Base-by-base conservation (phyloP, 2,329 filamentous ascomycete genomes). In the Ascochyta pisi region DNA sequence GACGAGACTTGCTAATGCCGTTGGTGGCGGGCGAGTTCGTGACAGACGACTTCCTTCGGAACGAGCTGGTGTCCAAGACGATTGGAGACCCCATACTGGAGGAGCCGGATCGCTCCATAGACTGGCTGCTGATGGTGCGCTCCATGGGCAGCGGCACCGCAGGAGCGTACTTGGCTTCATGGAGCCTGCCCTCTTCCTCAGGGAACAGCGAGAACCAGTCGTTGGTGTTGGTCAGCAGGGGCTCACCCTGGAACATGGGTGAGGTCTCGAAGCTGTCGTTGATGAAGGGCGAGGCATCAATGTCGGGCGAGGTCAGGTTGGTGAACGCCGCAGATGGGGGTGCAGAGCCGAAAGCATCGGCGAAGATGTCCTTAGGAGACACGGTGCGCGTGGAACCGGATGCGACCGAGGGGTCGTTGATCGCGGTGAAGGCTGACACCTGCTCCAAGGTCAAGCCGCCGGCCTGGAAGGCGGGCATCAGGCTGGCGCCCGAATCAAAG, bases 241-340 rank as follows among this genome's bases (percentile, higher is more conserved):
- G 81, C 60, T 77, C 74, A 55, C 73, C 81, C 57, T 82, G 83
- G 76, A 93, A 91, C 74, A 89, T 85, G 42, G 92, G 92, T 46
- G 92, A 96, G 16, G 90, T 87, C 69, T 95, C 87, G 68, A 87
- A 91, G 72, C 83, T 84, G 66, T 91, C 88, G 59, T 76, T 76
- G 69, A 89, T 87, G 55, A 86, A 89, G 10, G 91, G 91, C 48
- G 91, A 96, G 67, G 88, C 90, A 71, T 90, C 82, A n/a, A 89
- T 91, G 63, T 79, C 79, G 40, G 92, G 92, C 57, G 92, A 95
- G 54, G 92, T 96, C 76, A 96, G 73, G 61, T 92, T 87, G 33
- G 92, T 96, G 71, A 95, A 86, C 31, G 90, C 87, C 42, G 88
- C 84, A 2, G 92, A 96, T 70, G 91, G 91, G 27, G 92, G 92